Base-by-base conservation (phyloP, 2,329 filamentous ascomycete species). In the Penicillium sp. region DNA sequence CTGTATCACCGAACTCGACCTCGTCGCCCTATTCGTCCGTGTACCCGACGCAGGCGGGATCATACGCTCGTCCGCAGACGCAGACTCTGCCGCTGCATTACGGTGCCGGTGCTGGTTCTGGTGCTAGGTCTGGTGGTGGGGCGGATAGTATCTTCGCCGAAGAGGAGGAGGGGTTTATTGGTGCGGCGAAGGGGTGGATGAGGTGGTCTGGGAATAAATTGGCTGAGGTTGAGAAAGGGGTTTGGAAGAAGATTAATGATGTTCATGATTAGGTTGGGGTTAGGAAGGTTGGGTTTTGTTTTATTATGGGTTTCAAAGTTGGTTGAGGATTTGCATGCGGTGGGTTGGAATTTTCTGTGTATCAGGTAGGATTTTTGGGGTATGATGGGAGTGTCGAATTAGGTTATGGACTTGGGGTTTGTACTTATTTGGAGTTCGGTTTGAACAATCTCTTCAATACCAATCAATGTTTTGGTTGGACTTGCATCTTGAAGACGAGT, bases 201-300 rank as follows among this genome's bases (percentile, higher is more conserved):
- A 68, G 66, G 39, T 69, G 59, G 48, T 76, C 75, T 21, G 77
- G 77, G 5, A 67, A 63, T 48, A 76, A 76, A 55, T 60, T 78
- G 54, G 75, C 70, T 9, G 73, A 80, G 67, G 73, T 76, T 44
- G 78, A 81, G 66, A 74, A 75, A 53, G 75, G 75, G 68, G 75
- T 78, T 45, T 81, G 79, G 79, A 78, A 69, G 70, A 70, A 72
- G 59, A 75, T 81, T 51, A 78, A 79, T 67, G 66, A 70, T 58
- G 69, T 65, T 16, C 71, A 73, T 68, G 67, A 68, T 57, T 59
- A 62, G 56, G 19, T 31, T 47, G 23, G 21, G n/a, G 10, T 40
- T 44, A 8, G 23, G 11, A 23, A 13, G 5, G 7, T 50, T 39
- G 34, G 23, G 6, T 11, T 16, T 27, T 40, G 34, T 41, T 5